Base-by-base conservation (phyloP, 768 basidiomycete genomes). In the Termitomyces sp. region DNA sequence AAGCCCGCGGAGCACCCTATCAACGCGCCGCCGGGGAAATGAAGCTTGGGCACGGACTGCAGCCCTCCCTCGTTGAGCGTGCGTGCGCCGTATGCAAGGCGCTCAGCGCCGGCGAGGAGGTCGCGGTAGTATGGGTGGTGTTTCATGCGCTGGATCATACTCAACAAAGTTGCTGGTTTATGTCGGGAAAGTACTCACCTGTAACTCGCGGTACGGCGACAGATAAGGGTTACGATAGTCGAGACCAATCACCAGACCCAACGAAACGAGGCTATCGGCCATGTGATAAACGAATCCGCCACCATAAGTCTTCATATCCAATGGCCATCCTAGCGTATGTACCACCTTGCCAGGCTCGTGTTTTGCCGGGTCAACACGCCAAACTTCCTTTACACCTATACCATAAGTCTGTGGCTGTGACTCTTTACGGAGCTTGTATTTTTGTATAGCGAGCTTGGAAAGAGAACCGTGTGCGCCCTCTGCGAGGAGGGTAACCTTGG, bases 241-340 rank as follows among this genome's bases (percentile, higher is more conserved):
- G 62, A 97, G 77, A 0, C 94, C 97, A 53, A 98, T 80, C 56
- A 98, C 97, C 53, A 98, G 72, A 4, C 97, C 97, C 54, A 98
- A 69, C 63, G 86, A 89, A 62, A 99, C 91, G 46, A 97, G 82
- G 1, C 91, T 89, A 56, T 87, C 91, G 40, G 85, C 90, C 92
- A 97, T 95, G 69, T 98, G 97, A 70, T 99, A 99, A 4, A 91
- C 80, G 84, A 87, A 98, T 8, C 91, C 90, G 1, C 97, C 97
- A 3, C 96, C 97, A 66, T 97, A 91, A 1, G 93, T 94, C 53
- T 83, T 72, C 63, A 72, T 80, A 68, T 90, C 85, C 56, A 99
- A 73, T 0, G 97, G 97, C 91, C 90, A 98, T 6, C 97, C 97
- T 65, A 99, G 76, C 8, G 92, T 94, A 72, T 99, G 97, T 6